These are phyloP conservation scores for Cercophora scortea DNA, from an alignment of 495 filamentous ascomycete genomes.

Conservation along the genomic window DNA sequence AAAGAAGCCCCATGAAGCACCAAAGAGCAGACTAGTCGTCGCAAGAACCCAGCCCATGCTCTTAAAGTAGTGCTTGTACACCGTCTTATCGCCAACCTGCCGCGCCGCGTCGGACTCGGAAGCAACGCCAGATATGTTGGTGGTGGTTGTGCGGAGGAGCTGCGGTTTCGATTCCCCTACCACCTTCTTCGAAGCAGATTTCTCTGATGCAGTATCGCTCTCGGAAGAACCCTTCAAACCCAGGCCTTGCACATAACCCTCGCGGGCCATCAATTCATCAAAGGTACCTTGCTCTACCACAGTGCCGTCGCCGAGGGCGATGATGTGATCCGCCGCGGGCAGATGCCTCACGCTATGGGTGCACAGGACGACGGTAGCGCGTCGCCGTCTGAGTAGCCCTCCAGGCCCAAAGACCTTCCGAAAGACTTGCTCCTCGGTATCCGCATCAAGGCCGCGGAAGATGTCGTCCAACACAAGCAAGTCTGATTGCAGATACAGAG, in stretches of 20 bases:
- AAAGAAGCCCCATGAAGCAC: neutral
- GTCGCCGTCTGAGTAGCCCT: slow-evolving; percentile 7
- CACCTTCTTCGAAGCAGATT: too few species aligned
- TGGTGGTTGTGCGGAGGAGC: too few species aligned
- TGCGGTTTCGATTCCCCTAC: too few species aligned
- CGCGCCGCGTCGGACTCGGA: too few species aligned
- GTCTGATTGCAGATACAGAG: slow-evolving; percentile 10
- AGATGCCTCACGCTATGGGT: slow-evolving; percentile 15
- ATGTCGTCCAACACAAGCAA: slow-evolving; percentile 30
- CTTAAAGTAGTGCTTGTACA: neutral
- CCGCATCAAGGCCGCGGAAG: slow-evolving; percentile 49
- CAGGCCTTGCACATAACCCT: too few species aligned
- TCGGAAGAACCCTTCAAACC: too few species aligned
- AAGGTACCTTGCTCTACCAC: neutral
- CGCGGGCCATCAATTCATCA: neutral
- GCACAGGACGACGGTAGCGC: slow-evolving; percentile 1
- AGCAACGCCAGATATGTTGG: too few species aligned
- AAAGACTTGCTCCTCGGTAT: slow-evolving; percentile 51
- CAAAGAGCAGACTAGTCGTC: neutral
- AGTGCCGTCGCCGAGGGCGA: neutral
- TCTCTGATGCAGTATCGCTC: too few species aligned
- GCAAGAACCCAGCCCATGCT: neutral
- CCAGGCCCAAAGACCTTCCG: slow-evolving; percentile 33
- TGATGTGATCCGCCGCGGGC: slow-evolving; percentile 42
- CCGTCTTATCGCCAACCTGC: neutral